A percentile compares a stretch with the other conserved stretches of the same genome.
phyloP scores from a whole-genome alignment of 768 basidiomycete genomes.

The Boletellus ananas region DNA sequence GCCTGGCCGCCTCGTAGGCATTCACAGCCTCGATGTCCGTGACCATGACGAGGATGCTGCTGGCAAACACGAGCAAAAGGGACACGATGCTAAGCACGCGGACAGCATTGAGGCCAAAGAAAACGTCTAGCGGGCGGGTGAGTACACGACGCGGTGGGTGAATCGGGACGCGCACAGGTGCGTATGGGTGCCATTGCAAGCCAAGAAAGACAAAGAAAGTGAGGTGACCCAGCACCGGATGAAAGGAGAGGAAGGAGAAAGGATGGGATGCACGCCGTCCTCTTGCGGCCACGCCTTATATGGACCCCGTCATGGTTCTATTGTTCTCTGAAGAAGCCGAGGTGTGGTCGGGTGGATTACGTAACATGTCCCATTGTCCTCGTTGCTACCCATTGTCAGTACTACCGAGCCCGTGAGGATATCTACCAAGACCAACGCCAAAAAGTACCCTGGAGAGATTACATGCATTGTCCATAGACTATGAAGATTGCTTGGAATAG shows the following conservation, averaged over 20 bases:
- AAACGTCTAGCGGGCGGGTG: constrained; percentile 41
- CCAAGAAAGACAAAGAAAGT: constrained; percentile 13
- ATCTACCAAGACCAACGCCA: constrained; percentile 6
- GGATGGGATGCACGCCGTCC: constrained; percentile 4
- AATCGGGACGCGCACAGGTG: constrained; percentile 39
- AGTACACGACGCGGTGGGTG: not conserved
- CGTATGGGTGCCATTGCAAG: constrained; percentile 31
- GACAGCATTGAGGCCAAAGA: constrained; percentile 75
- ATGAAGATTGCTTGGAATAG: constrained; percentile 4
- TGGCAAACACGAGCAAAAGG: constrained; percentile 75
- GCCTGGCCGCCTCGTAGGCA: constrained; percentile 45
- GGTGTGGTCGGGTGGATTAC: constrained; percentile 1
- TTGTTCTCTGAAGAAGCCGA: constrained; percentile 28
- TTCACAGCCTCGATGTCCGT: constrained; percentile 76
- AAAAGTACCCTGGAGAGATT: constrained; percentile 2
- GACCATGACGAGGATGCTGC: constrained; percentile 70
- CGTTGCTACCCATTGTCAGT: constrained; percentile 4
- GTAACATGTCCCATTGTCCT: constrained; percentile 26
- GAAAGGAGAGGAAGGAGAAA: constrained; percentile 8
- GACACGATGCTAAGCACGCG: constrained; percentile 77
- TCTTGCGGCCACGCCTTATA: constrained; percentile 17
- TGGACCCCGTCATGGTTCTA: constrained; percentile 24
- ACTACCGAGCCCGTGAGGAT: not conserved
- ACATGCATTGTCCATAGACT: constrained; percentile 18
- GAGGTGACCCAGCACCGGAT: constrained; percentile 33